Conservation (phyloP, 202 grass and related monocot species). For the Hordeum pubiflorum region DNA sequence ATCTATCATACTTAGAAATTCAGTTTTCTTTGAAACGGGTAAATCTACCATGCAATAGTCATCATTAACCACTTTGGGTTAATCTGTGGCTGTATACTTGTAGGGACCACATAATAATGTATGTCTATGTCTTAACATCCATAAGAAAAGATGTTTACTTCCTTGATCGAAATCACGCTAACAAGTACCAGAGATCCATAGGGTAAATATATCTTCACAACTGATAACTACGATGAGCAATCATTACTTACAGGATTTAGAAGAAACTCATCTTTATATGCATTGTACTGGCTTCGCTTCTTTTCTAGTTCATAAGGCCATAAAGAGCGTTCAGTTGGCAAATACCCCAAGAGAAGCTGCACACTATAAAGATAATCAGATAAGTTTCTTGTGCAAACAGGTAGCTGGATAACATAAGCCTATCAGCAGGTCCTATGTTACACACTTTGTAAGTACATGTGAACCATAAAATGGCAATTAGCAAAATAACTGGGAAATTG, state of each 20-base stretch:
- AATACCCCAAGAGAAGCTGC: constrained; percentile 88
- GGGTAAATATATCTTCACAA: background rate
- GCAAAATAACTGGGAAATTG: background rate
- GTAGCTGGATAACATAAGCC: constrained; percentile 1
- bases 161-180: background rate
- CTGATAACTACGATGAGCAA: background rate
- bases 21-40: background rate
- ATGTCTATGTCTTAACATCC: background rate
- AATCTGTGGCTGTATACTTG: background rate
- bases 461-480: background rate
- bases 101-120: background rate
- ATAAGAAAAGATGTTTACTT: background rate
- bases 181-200: background rate
- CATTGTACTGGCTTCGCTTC: constrained; percentile 59
- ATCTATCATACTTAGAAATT: background rate
- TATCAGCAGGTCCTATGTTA: background rate
- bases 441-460: background rate
- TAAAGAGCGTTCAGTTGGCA: constrained; percentile 58
- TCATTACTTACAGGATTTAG: constrained; percentile 62
- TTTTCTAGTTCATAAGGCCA: constrained; percentile 61
- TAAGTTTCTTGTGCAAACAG: constrained; percentile 29
- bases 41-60: background rate
- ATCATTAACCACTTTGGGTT: background rate
- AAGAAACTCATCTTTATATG: constrained; percentile 84
- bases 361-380: constrained; percentile 55